Evolutionary conservation across 2,329 filamentous ascomycete genomes (phyloP), one percentile per base, ranked within the genome.

Genomic region (Coniochaeta ligniaria): DNA sequence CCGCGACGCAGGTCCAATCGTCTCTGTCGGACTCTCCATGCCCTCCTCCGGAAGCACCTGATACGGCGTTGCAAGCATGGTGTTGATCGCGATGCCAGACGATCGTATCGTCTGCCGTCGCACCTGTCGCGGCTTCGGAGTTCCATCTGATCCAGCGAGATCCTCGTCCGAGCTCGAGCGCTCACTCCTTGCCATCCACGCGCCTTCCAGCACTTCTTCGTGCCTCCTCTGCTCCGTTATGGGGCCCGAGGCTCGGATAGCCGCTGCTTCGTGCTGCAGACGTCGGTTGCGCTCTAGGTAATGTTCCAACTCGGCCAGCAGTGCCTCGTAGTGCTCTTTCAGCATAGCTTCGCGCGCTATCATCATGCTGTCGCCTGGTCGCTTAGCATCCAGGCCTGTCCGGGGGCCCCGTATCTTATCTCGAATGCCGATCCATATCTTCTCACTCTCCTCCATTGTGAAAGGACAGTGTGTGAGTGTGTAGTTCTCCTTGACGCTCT

Each of bases 381-480:
- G 22, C 22, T 58, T 45, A 3, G 33, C 35, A 35, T 58, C 56
- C 22, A 43, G 11, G 16, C 38, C 56, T 28, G 35, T 45, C 16
- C 61, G 62, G 55, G 66, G 47, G 12, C 66, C 63, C 2, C 60
- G 28, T 7, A 67, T 22, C n/a, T 26, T 38, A 16, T 35, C 31
- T 35, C 54, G 38, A 7, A 68, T 65, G 16, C 59, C 62, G 12
- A 63, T 57, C 67, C 64, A 68, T 31, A 73, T 67, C 7, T 67
- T 65, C 17, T 66, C 64, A 12, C 67, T 66, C 59, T 74, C 71
- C 6, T 63, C 63, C 7, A 47, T 24, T 4, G 66, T 58, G 12
- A 74, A 65, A 0, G 78, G 76, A 57, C 80, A 80, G 45, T 76
- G 73, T 41, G 76, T 68, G n/a, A 82, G 75, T 12, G 73, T 74